These are phyloP conservation scores for Clavariopsis aquatica DNA, from an alignment of 495 filamentous ascomycete species.

Conservation along the genomic window DNA sequence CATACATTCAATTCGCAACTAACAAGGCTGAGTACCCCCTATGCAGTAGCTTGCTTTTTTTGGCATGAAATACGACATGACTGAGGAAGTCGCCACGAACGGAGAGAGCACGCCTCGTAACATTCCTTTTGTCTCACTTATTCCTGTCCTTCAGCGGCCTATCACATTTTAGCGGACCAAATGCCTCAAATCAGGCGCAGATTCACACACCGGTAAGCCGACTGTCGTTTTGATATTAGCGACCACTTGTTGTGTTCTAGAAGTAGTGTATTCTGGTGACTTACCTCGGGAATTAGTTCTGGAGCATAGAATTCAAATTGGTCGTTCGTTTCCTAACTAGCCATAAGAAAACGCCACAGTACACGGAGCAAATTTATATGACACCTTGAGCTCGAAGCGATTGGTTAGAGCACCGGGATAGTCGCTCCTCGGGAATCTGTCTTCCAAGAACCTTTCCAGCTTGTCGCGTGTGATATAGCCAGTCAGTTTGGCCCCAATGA, in stretches of 20 bases:
- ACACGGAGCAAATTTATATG: background rate
- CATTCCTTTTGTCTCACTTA: no score
- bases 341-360: background rate
- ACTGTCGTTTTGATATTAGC: no score
- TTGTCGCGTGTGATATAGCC: constrained; percentile 13
- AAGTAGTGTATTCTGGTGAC: background rate
- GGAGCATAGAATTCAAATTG: constrained; percentile 14
- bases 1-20: no score
- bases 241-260: background rate
- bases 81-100: no score
- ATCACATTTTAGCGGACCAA: no score
- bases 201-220: no score
- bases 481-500: background rate
- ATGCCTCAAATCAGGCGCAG: no score
- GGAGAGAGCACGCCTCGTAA: no score
- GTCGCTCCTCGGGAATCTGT: background rate
- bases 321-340: constrained; percentile 6
- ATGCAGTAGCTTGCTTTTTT: no score
- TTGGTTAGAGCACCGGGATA: background rate
- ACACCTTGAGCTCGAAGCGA: constrained; percentile 3
- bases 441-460: constrained; percentile 6
- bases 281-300: constrained; percentile 10
- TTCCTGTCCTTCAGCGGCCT: no score
- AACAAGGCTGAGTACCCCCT: no score
- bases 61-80: no score